Conservation (phyloP, 2,329 filamentous ascomycete species). For the Hypomyces perniciosus region DNA sequence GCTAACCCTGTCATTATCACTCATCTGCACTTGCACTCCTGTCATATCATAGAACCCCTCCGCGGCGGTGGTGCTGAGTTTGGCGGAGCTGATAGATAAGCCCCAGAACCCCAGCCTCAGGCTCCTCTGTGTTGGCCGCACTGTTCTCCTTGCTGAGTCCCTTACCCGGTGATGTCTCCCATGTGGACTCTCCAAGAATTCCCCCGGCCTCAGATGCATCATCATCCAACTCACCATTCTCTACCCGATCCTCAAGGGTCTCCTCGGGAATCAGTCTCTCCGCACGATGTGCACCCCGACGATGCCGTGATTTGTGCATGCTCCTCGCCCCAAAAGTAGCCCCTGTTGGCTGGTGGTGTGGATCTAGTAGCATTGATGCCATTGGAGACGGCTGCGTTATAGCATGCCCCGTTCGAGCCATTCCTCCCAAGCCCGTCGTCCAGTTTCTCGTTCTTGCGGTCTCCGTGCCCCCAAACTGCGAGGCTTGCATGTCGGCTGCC, state of each 20-base stretch:
- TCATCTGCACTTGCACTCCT: too few species aligned
- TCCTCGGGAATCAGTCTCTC: constrained; percentile 53
- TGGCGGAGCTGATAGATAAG: constrained; percentile 55
- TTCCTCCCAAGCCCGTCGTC: constrained; percentile 26
- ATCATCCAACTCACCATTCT: constrained; percentile 45
- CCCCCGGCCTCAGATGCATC: constrained; percentile 46
- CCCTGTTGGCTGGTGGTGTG: constrained; percentile 63
- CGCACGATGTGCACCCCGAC: constrained; percentile 40
- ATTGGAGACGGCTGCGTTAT: constrained; percentile 57
- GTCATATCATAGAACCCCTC: constrained; percentile 28
- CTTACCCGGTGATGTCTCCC: constrained; percentile 51
- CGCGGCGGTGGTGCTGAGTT: constrained; percentile 45
- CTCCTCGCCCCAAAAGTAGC: constrained; percentile 41
- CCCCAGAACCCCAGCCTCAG: constrained; percentile 50
- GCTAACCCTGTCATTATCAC: too few species aligned
- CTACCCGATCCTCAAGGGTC: constrained; percentile 40
- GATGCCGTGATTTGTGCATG: constrained; percentile 39
- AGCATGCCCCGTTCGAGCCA: constrained; percentile 28
- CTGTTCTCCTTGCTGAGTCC: constrained; percentile 49
- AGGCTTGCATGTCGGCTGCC: constrained; percentile 50
- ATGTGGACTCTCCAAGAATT: constrained; percentile 52
- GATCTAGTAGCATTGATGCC: constrained; percentile 67
- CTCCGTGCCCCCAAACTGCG: constrained; percentile 36
- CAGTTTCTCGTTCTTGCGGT: constrained; percentile 41
- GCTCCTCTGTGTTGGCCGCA: constrained; percentile 37